Percentiles rank a stretch among this genome's conserved stretches.
Evolutionary conservation across 768 basidiomycete genomes (phyloP).

Genomic region (Lepiota subincarnata): DNA sequence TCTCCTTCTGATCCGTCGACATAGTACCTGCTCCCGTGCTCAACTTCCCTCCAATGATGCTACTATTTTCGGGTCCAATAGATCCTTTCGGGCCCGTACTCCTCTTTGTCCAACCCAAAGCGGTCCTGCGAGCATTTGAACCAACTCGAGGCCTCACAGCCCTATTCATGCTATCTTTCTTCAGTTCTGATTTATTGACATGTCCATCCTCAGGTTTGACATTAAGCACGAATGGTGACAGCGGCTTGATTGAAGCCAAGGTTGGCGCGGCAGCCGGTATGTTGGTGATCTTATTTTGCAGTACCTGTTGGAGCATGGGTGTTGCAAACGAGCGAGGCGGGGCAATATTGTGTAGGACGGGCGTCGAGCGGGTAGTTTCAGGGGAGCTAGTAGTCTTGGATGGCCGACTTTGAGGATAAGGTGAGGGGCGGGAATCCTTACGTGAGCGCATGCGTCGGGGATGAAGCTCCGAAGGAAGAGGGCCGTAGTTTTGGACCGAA

Average conservation of each 20-base stretch:
- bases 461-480: conserved; percentile 70
- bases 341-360: not conserved
- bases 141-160: conserved; percentile 47
- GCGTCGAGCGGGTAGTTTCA: not conserved
- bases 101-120: conserved; percentile 64
- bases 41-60: not conserved
- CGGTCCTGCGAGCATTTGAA: conserved; percentile 52
- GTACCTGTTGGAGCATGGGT: conserved; percentile 39
- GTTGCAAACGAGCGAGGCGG: conserved; percentile 12
- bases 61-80: not conserved
- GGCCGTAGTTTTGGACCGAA: conserved; percentile 66
- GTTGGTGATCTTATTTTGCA: conserved; percentile 34
- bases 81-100: conserved; percentile 40
- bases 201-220: conserved; percentile 12
- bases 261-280: conserved; percentile 31
- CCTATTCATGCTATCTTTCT: conserved; percentile 29
- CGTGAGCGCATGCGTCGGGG: conserved; percentile 60
- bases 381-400: conserved; percentile 43
- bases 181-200: conserved; percentile 35
- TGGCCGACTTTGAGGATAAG: conserved; percentile 56
- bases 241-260: conserved; percentile 37
- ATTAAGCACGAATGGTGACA: conserved; percentile 31
- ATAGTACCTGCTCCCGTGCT: not conserved
- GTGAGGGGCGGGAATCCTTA: conserved; percentile 67
- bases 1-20: conserved; percentile 55